These are phyloP conservation scores for Poronia punctata DNA, from an alignment of 495 filamentous ascomycete genomes.

Conservation along the genomic window DNA sequence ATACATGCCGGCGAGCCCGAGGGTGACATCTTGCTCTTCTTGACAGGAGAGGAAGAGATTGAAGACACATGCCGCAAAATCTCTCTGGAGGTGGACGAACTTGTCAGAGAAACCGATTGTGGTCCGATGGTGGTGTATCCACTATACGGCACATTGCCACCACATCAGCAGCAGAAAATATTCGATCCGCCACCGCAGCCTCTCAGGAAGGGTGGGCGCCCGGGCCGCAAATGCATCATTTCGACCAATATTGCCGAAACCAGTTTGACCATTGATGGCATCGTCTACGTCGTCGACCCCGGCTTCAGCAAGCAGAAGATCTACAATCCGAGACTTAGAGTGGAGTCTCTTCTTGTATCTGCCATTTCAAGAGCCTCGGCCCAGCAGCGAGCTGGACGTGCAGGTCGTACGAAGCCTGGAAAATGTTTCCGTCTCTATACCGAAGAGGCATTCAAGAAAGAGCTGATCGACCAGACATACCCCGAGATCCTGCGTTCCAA, in stretches of 20 bases:
- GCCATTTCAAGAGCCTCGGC: constrained; percentile 98
- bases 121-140: constrained; percentile 88
- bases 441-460: constrained; percentile 93
- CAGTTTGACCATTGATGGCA: constrained; percentile 94
- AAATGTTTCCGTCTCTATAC: constrained; percentile 98
- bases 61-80: constrained; percentile 95
- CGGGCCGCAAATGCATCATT: constrained; percentile 92
- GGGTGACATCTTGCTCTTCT: constrained; percentile 90
- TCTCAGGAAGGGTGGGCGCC: constrained; percentile 63
- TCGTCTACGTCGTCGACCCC: constrained; percentile 97
- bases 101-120: constrained; percentile 80
- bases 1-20: constrained; percentile 90
- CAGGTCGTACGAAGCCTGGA: constrained; percentile 92
- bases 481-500: constrained; percentile 95
- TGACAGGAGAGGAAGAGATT: constrained; percentile 98
- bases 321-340: constrained; percentile 93
- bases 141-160: constrained; percentile 89
- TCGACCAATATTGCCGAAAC: constrained; percentile 99
- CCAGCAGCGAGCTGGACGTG: constrained; percentile 95
- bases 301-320: constrained; percentile 99
- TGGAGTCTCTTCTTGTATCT: constrained; percentile 92
- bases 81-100: constrained; percentile 79
- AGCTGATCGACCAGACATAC: constrained; percentile 93
- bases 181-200: constrained; percentile 83
- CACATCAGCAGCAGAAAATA: constrained; percentile 86